Evolutionary conservation across 1,284 basidiomycete genomes (phyloP).

Genomic region (Neotropicomus parvogracilis): DNA sequence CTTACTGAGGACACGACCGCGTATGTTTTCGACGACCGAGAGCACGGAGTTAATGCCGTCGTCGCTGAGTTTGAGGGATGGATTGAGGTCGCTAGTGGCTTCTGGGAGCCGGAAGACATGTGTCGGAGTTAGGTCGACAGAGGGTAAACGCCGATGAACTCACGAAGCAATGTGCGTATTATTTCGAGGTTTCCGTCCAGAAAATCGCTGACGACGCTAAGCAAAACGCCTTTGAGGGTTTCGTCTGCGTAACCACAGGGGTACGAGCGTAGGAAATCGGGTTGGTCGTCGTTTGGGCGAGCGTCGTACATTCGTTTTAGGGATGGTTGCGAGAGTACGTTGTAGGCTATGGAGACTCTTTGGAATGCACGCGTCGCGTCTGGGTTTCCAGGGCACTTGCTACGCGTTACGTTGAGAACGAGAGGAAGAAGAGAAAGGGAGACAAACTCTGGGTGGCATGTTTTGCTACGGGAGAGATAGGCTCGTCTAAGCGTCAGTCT

Average conservation of each 20-base stretch:
- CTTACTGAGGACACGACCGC: constrained; percentile 66
- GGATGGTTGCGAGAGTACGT: constrained; percentile 71
- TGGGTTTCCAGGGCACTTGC: constrained; percentile 78
- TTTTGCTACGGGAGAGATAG: constrained; percentile 70
- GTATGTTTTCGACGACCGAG: constrained; percentile 56
- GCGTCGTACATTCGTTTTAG: constrained; percentile 69
- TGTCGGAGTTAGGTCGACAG: not conserved
- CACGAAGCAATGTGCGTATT: constrained; percentile 69
- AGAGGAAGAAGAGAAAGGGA: constrained; percentile 1
- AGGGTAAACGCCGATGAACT: constrained; percentile 28
- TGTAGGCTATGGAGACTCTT: constrained; percentile 79
- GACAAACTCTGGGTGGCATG: constrained; percentile 82
- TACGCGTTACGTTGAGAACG: constrained; percentile 28
- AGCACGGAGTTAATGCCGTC: constrained; percentile 68
- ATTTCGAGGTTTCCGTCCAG: constrained; percentile 81
- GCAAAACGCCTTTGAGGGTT: constrained; percentile 69
- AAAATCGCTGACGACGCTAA: constrained; percentile 77
- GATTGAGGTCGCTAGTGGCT: constrained; percentile 70
- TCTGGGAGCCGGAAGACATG: constrained; percentile 37
- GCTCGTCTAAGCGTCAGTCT: constrained; percentile 66
- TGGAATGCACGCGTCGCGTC: constrained; percentile 81
- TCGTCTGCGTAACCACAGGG: constrained; percentile 62
- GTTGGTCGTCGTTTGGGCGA: constrained; percentile 42
- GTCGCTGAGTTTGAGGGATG: constrained; percentile 64
- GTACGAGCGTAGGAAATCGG: constrained; percentile 52